Evolutionary conservation across 1,284 basidiomycete genomes (phyloP).

Genomic region (Leccinum colubrinum): DNA sequence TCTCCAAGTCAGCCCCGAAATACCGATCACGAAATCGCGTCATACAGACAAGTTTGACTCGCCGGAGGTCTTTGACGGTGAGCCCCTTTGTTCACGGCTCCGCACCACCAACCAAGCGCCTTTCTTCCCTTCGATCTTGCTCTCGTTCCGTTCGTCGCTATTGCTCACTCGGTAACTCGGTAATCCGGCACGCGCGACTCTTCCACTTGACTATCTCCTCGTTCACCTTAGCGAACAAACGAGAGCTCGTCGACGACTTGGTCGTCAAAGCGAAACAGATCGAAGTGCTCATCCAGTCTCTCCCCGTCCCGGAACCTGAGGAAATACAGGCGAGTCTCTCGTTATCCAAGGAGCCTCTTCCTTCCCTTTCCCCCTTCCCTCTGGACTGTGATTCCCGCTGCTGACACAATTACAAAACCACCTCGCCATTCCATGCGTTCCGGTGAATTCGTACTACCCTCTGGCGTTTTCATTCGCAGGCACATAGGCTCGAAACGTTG

Average conservation of each 20-base stretch:
- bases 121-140: background rate
- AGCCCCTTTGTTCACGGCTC: background rate
- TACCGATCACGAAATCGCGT: conserved; percentile 74
- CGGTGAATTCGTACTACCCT: background rate
- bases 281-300: conserved; percentile 72
- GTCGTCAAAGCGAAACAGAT: conserved; percentile 84
- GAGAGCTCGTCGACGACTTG: conserved; percentile 76
- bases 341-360: background rate
- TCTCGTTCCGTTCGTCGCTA: background rate
- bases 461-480: conserved; percentile 39
- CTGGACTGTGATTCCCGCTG: background rate
- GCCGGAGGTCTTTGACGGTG: conserved; percentile 65
- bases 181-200: background rate
- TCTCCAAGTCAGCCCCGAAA: conserved; percentile 64
- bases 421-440: background rate
- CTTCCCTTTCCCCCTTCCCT: background rate
- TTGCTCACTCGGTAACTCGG: background rate
- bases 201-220: too few species aligned
- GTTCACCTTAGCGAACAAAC: conserved; percentile 60
- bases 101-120: background rate
- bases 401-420: background rate
- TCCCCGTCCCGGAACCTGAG: conserved; percentile 73
- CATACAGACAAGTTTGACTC: conserved; percentile 68
- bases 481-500: conserved; percentile 56
- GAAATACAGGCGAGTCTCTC: conserved; percentile 57